phyloP scores from a whole-genome alignment of 2,329 filamentous ascomycete species.

The Grosmannia serpens region DNA sequence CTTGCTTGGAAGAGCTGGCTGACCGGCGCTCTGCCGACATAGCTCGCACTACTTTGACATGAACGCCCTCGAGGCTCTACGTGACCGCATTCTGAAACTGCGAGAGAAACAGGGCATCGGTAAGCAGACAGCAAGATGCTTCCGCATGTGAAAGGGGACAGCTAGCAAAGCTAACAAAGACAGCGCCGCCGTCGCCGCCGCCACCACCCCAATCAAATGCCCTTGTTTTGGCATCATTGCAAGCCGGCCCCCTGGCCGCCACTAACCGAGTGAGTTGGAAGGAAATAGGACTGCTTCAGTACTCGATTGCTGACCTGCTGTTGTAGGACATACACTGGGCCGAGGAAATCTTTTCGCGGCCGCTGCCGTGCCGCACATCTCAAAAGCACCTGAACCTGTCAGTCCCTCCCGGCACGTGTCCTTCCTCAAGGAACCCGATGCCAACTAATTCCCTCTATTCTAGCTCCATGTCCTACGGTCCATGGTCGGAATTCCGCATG shows the following conservation, averaged over 20 bases:
- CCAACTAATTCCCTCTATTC: background rate
- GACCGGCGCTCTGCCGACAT: background rate
- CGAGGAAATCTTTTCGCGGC: conserved; percentile 46
- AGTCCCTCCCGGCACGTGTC: background rate
- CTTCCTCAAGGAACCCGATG: background rate
- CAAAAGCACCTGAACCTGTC: conserved; percentile 27
- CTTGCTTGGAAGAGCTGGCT: background rate
- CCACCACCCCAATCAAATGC: conserved; percentile 24
- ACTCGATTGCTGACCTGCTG: conserved; percentile 1
- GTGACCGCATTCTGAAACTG: conserved; percentile 36
- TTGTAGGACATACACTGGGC: conserved; percentile 38
- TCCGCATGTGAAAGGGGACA: background rate
- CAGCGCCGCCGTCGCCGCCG: conserved; percentile 17
- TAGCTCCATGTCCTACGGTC: conserved; percentile 36
- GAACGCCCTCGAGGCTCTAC: conserved; percentile 38
- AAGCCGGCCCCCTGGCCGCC: conserved; percentile 9
- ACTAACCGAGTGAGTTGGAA: conserved; percentile 14
- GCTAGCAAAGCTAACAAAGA: conserved; percentile 10
- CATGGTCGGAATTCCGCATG: conserved; percentile 32
- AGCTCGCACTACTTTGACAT: conserved; percentile 44
- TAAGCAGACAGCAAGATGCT: background rate
- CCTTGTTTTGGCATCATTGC: conserved; percentile 21
- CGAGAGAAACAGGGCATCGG: conserved; percentile 39
- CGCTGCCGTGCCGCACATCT: conserved; percentile 37
- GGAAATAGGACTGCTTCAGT: background rate